Base-by-base conservation (phyloP, 495 filamentous ascomycete genomes). In the Parathielavia appendiculata region DNA sequence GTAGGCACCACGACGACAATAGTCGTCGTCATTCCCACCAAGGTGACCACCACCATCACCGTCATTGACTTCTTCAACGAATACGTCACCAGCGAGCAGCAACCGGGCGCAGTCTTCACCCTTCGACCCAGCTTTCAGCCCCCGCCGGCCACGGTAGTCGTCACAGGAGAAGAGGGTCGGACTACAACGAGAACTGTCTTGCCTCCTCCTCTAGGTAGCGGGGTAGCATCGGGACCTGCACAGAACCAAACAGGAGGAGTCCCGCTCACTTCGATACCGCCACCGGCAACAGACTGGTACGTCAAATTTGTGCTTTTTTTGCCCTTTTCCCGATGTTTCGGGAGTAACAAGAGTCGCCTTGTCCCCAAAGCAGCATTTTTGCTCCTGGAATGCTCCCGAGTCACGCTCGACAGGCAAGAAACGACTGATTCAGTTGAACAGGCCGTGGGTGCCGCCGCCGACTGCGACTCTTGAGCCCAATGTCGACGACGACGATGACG, bases 1-100 rank as follows among this genome's bases (percentile, higher is more conserved):
- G 51, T 54, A 22, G 62, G 62, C 5, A 49, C 9, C 46, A 49
- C 46, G 13, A 49, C 46, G 22, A 49, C 46, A 2, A 49, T 20
- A 19, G 13, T 49, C 7, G 46, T 49, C 19, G 23, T 22, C 19
- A 20, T 49, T 23, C 22, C 22, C 17, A 49, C 46, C 16, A 1
- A 10, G 20, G 16, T n/a, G 17, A 49, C 23, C 5, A 49, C 46
- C 19, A 49, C 46, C 22, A 22, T 49, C 46, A 49, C 46, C 17
- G 19, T 5, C 22, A 32, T 49, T 11, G 26, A 49, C 46, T 49
- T 49, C 46, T 49, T 49, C 46, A 49, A 34, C 22, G 0, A 49
- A 10, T 49, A 49, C 20, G 46, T 49, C 46, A 49, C 46, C 17
- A 49, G 20, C 17, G 46, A 32, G 16, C 46, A 49, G 46, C 46